Evolutionary conservation across 1,139 yeast species (phyloP), one percentile per base, ranked within the genome.

Genomic region (Protomyces inouyei): DNA sequence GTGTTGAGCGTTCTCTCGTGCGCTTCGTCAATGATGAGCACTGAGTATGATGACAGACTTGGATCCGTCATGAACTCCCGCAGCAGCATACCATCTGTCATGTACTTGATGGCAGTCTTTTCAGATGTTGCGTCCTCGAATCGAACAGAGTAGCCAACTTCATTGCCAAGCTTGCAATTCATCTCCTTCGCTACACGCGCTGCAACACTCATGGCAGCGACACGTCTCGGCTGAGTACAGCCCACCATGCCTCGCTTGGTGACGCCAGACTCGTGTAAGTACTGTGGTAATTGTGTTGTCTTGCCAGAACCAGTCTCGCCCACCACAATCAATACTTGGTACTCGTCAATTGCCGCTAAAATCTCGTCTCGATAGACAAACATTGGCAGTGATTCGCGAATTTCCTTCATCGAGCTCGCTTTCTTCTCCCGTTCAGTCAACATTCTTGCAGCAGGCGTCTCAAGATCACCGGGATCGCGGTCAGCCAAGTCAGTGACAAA

Each of bases 271-370:
- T 91, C 97, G 69, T 84, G 82, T 32, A 93, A 77, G 72, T 85
- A 93, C 71, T 93, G 98, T 0, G 98, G 97, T 12, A 93, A 76
- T 75, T 93, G 97, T 0, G 98, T 93, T 0, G 98, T 93, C 71
- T 93, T 93, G 70, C 98, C 98, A 0, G 97, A 91, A 56, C 98
- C 98, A 0, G 98, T 93, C 73, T 93, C 98, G 67, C 98, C 98
- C 43, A 93, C 97, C 56, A 93, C 87, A 52, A 93, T 87, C 48
- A 92, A 73, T 40, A 92, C 87, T 72, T 90, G 96, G 71, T 88
- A 83, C 16, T 81, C 76, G 23, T 74, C 73, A 2, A 93, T 80
- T 0, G 90, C 84, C 0, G 81, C 79, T n/a, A 93, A 74, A 36
- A 93, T 80, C 60, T 83, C 80, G 1, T 81, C 77, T 64, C 90